phyloP scores from a whole-genome alignment of 768 basidiomycete species.

The Collybiopsis confluens region DNA sequence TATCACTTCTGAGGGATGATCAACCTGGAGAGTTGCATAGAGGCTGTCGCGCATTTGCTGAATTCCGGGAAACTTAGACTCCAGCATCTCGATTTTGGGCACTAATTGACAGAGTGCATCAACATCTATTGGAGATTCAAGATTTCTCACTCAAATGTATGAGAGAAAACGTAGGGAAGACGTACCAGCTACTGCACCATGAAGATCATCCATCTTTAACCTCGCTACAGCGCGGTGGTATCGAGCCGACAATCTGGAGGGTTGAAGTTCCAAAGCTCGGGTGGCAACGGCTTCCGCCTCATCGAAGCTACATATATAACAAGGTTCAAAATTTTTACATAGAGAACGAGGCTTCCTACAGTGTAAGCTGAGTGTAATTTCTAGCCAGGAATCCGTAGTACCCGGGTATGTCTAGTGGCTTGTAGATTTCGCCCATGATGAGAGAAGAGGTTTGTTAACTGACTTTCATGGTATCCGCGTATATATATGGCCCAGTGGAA shows the following conservation, averaged over 20 bases:
- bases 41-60: neutral
- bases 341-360: neutral
- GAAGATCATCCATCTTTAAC: neutral
- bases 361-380: neutral
- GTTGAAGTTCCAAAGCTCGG: neutral
- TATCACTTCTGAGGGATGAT: too few relatives aligned
- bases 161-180: neutral
- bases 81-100: neutral
- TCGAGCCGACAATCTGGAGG: neutral
- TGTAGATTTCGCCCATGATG: neutral
- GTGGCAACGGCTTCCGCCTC: neutral
- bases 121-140: neutral
- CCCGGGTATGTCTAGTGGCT: neutral
- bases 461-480: too few relatives aligned
- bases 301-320: neutral
- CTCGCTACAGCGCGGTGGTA: neutral
- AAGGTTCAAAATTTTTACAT: neutral
- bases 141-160: neutral
- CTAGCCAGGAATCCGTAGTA: neutral
- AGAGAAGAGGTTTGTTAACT: too few relatives aligned
- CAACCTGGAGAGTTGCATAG: neutral
- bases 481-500: too few relatives aligned
- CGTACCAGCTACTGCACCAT: neutral
- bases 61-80: neutral
- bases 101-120: neutral